phyloP scores from a whole-genome alignment of 768 basidiomycete species.

The Galerina sulciceps region DNA sequence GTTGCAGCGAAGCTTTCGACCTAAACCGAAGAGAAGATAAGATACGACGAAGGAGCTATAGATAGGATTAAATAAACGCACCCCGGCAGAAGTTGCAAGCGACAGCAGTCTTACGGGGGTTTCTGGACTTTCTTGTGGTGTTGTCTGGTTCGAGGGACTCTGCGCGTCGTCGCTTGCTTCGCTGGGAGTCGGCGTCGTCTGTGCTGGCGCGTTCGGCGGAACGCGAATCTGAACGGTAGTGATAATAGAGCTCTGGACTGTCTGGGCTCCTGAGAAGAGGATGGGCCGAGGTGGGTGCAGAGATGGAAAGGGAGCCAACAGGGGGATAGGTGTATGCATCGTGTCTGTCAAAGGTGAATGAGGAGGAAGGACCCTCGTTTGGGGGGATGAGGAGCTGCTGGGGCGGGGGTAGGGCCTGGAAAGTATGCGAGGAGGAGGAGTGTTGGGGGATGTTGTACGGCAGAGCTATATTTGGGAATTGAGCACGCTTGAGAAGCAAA shows the following conservation, averaged over 20 bases:
- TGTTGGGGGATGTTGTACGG: constrained; percentile 1
- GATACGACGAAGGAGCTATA: constrained; percentile 3
- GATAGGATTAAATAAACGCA: constrained; percentile 32
- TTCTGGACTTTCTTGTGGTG: constrained; percentile 31
- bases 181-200: constrained; percentile 27
- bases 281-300: constrained; percentile 16
- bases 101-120: constrained; percentile 55
- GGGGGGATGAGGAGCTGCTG: constrained; percentile 8
- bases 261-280: constrained; percentile 4
- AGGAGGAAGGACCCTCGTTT: constrained; percentile 4
- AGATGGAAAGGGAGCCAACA: constrained; percentile 19
- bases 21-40: constrained; percentile 37
- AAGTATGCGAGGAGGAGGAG: not conserved
- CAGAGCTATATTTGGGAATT: constrained; percentile 8
- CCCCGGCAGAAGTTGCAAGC: constrained; percentile 84
- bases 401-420: constrained; percentile 2
- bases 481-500: not conserved
- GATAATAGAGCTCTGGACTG: constrained; percentile 14
- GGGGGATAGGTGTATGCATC: constrained; percentile 19
- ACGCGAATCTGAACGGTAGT: constrained; percentile 15
- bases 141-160: constrained; percentile 26
- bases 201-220: constrained; percentile 28
- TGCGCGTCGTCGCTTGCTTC: constrained; percentile 34
- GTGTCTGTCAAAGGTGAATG: constrained; percentile 17
- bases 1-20: constrained; percentile 77